phyloP scores from a whole-genome alignment of 495 filamentous ascomycete genomes.

The Penicillium canariense region DNA sequence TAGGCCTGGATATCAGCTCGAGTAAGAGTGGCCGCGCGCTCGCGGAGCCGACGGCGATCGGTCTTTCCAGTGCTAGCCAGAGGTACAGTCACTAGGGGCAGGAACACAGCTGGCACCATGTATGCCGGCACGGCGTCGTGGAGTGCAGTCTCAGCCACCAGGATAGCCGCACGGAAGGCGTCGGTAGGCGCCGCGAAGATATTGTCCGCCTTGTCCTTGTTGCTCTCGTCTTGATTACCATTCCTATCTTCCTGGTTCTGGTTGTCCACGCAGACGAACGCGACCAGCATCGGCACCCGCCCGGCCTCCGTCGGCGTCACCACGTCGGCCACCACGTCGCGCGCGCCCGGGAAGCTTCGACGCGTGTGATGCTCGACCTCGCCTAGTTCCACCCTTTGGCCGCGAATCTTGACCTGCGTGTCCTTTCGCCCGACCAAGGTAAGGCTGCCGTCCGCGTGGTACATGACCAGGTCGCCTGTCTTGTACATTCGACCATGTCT shows the following conservation, averaged over 20 bases:
- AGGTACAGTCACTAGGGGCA: slow-evolving; percentile 36
- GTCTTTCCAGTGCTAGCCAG: slow-evolving; percentile 34
- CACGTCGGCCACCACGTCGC: not conserved
- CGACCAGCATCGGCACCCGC: too few species aligned
- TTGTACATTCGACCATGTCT: slow-evolving; percentile 31
- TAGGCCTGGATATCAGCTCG: not conserved
- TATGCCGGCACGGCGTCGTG: not conserved
- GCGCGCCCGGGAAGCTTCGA: not conserved
- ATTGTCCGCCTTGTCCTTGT: not conserved
- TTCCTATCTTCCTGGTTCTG: too few species aligned
- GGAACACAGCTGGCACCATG: slow-evolving; percentile 39
- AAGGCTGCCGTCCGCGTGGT: slow-evolving; percentile 37
- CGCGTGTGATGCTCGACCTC: slow-evolving; percentile 30
- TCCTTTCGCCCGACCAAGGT: slow-evolving; percentile 34
- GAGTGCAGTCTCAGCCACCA: not conserved
- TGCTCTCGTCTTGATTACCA: too few species aligned
- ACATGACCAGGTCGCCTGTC: slow-evolving; percentile 52
- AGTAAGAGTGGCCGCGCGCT: not conserved
- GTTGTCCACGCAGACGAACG: not conserved
- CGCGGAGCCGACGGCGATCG: slow-evolving; percentile 20
- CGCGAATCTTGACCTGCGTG: slow-evolving; percentile 34
- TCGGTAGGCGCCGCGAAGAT: not conserved
- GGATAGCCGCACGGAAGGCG: not conserved
- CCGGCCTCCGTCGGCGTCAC: not conserved
- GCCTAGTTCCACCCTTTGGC: slow-evolving; percentile 35